Conservation (phyloP, 2,329 filamentous ascomycete species). For the Geosmithia flava region DNA sequence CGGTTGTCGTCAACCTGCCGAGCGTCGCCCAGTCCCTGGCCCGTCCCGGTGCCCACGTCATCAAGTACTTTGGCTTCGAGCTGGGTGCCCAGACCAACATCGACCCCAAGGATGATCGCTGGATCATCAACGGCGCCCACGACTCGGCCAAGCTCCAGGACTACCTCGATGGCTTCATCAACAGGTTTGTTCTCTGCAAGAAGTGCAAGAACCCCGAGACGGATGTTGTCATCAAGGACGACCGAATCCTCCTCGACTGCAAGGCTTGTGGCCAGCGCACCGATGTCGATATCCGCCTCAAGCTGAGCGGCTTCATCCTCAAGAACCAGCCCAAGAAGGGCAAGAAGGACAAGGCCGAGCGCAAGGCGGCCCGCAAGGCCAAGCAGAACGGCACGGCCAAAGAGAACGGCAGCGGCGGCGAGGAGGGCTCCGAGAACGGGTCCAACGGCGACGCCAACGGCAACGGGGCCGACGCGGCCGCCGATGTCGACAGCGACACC, state of each 20-base stretch:
- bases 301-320: slow-evolving; percentile 93
- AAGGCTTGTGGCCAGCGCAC: slow-evolving; percentile 95
- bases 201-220: slow-evolving; percentile 99
- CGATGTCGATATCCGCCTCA: slow-evolving; percentile 83
- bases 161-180: slow-evolving; percentile 95
- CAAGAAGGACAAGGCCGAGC: slow-evolving; percentile 92
- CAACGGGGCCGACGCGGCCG: slow-evolving; percentile 23
- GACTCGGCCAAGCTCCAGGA: slow-evolving; percentile 94
- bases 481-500: slow-evolving; percentile 58
- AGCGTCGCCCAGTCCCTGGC: slow-evolving; percentile 86
- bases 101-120: slow-evolving; percentile 92
- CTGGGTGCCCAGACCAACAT: slow-evolving; percentile 97
- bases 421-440: slow-evolving; percentile 19
- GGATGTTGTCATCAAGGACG: slow-evolving; percentile 89
- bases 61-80: slow-evolving; percentile 99
- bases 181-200: slow-evolving; percentile 98
- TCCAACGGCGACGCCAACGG: slow-evolving; percentile 31
- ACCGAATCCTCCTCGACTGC: slow-evolving; percentile 86
- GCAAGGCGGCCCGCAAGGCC: slow-evolving; percentile 84
- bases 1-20: slow-evolving; percentile 88
- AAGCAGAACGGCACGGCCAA: slow-evolving; percentile 58
- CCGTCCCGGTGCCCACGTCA: slow-evolving; percentile 86
- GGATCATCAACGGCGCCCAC: slow-evolving; percentile 99
- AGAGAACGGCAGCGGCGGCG: slow-evolving; percentile 49
- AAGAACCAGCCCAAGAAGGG: slow-evolving; percentile 90